Base-by-base conservation (phyloP, 2,329 filamentous ascomycete species). In the Zymoseptoria tritici region DNA sequence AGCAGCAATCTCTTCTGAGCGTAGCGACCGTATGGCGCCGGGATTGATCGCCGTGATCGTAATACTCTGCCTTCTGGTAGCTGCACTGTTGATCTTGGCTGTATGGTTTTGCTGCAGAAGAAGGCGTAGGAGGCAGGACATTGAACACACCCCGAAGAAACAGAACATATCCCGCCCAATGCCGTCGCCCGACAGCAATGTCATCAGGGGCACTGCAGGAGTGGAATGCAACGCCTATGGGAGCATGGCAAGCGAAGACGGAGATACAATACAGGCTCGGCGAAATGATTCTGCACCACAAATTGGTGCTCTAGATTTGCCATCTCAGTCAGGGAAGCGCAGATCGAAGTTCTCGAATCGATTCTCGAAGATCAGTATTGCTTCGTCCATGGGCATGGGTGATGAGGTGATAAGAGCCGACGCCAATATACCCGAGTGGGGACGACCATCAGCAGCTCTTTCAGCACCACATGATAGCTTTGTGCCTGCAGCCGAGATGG, bases 381-480 rank as follows among this genome's bases (percentile, higher is more conserved):
- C 61, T 11, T 71, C 69, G 2, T 77, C 75, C 0, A 68, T 79
- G 29, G 73, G 72, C 2, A 73, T 75, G 54, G 70, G 68, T 1
- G 76, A 77, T 56, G 73, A 70, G 26, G 66, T 68, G 22, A 75
- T 77, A 26, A 68, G 75, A 11, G 69, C 71, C n/a, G 70, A 72
- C 16, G 70, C 72, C 42, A 73, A 75, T 21, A 71, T 74, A 19
- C 76, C 76, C 9, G 70, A 74, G 22, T 76, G 68, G 69, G 76
- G 75, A 1, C 69, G 70, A 13, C 69, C 71, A 19, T 69, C 72
- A 46, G 66, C 69, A 46, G 71, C 71, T 2, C 70, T 74, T 31
- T 73, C 76, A 60, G 73, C 69, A 21, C 75, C 76, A 6, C 72
- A 75, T 57, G 73, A 77, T 55, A 78, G 76, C 57, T 78, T 78